Percentiles rank a stretch among this genome's conserved stretches.
Conservation (phyloP, 805 yeast genomes). For the Starmerella powellii region DNA sequence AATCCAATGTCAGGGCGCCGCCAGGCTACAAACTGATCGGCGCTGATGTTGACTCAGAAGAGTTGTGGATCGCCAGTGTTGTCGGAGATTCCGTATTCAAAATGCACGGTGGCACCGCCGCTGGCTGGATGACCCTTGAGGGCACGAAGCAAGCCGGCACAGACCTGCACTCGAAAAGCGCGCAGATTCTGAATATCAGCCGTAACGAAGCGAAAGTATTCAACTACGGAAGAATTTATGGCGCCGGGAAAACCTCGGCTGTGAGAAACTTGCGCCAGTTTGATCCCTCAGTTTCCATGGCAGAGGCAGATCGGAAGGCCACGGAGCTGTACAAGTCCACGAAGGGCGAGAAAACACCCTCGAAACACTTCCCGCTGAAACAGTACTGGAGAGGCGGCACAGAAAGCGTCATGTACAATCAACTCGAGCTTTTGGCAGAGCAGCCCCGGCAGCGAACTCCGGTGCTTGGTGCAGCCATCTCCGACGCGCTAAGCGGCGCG, state of each 20-base stretch:
- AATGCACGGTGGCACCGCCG: slow-evolving; percentile 88
- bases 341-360: slow-evolving; percentile 46
- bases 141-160: slow-evolving; percentile 88
- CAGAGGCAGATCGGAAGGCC: slow-evolving; percentile 56
- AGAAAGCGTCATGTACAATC: slow-evolving; percentile 83
- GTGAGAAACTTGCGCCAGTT: slow-evolving; percentile 71
- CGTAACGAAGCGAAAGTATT: slow-evolving; percentile 89
- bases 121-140: slow-evolving; percentile 99
- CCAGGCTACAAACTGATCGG: slow-evolving; percentile 85
- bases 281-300: slow-evolving; percentile 55
- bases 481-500: slow-evolving; percentile 59
- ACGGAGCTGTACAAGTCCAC: slow-evolving; percentile 61
- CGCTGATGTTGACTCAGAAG: slow-evolving; percentile 98
- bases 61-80: slow-evolving; percentile 92
- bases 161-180: slow-evolving; percentile 89
- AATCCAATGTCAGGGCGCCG: slow-evolving; percentile 78
- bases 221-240: slow-evolving; percentile 94
- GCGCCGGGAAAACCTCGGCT: slow-evolving; percentile 92
- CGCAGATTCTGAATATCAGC: slow-evolving; percentile 73
- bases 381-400: slow-evolving; percentile 62
- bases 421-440: slow-evolving; percentile 75
- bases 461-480: slow-evolving; percentile 83
- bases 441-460: slow-evolving; percentile 78
- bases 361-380: slow-evolving; percentile 25
- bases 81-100: slow-evolving; percentile 85